Evolutionary conservation across 805 yeast genomes (phyloP), one percentile per base, ranked within the genome.

Genomic region (Nakazawaea wickerhamii): DNA sequence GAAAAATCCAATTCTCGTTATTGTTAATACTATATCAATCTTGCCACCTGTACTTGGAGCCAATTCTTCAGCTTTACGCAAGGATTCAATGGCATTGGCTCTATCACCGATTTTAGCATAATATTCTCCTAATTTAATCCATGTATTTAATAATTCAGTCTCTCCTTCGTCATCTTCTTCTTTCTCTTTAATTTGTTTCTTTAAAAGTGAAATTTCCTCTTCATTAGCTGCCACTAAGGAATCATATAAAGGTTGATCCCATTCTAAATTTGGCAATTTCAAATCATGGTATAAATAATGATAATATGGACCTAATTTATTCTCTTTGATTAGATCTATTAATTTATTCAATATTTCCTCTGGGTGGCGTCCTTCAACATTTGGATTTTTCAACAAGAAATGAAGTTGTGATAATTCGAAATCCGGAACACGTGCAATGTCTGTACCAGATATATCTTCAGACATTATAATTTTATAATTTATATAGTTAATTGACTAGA

Each of bases 31-130:
- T 40, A 89, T 75, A 59, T 93, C 99, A 57, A 93, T 91, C 61
- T 91, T 91, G 26, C 86, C 71, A 5, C 98, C 98, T 0, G 95
- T 77, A 22, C 91, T 81, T 30, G 91, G 91, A 0, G 95, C 80
- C 51, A 82, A 66, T 38, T 82, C 89, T 46, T 80, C 70, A 2
- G 95, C 89, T 55, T 81, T 83, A 46, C 78, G 73, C 53, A 85
- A 71, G 1, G 87, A 78, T 26, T 68, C 63, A 32, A 75, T 64
- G 6, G 95, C 91, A 52, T 84, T 81, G 26, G 68, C 64, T 49
- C 79, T 75, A 61, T 91, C 96, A 48, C 96, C 91, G 54, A 89
- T 85, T 47, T 71, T 69, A 10, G 96, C 80, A 61, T 87, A 91
- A 63, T 81, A 87, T 58, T 90, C 95, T 27, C 96, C 97, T 23